Percentiles rank a stretch among this genome's conserved stretches.
Evolutionary conservation across 2,329 filamentous ascomycete genomes (phyloP).

Genomic region (Xylaria sp.): DNA sequence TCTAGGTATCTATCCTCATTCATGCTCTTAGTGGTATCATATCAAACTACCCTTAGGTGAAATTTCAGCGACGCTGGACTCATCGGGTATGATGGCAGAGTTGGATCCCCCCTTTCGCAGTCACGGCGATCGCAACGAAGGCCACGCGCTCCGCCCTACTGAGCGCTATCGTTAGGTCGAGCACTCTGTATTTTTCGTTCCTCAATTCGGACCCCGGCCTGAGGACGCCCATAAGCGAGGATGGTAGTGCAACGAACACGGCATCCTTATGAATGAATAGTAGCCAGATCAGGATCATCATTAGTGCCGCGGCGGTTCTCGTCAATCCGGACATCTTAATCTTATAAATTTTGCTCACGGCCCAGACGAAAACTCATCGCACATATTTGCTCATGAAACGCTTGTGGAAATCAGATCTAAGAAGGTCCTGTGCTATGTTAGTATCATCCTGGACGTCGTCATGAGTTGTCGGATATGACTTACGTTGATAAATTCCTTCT

Average conservation of each 20-base stretch:
- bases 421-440: constrained; percentile 70
- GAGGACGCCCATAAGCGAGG: constrained; percentile 46
- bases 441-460: constrained; percentile 21
- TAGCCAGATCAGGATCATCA: not conserved
- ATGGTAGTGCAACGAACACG: constrained; percentile 38
- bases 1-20: not conserved
- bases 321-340: not conserved
- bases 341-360: not conserved
- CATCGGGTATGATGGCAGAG: constrained; percentile 31
- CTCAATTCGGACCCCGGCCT: constrained; percentile 47
- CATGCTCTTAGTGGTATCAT: not conserved
- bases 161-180: constrained; percentile 45
- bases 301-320: not conserved
- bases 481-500: constrained; percentile 96
- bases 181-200: constrained; percentile 41
- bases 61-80: not conserved
- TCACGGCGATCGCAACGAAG: constrained; percentile 48
- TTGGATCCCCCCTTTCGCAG: constrained; percentile 33
- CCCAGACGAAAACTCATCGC: constrained; percentile 50
- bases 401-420: constrained; percentile 97
- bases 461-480: constrained; percentile 48
- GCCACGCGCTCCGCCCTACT: constrained; percentile 44
- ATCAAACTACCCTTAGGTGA: not conserved
- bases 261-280: constrained; percentile 8
- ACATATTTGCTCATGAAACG: constrained; percentile 87